These are phyloP conservation scores for Cladosporium sp. DNA, from an alignment of 2,329 filamentous ascomycete genomes.

Conservation along the genomic window DNA sequence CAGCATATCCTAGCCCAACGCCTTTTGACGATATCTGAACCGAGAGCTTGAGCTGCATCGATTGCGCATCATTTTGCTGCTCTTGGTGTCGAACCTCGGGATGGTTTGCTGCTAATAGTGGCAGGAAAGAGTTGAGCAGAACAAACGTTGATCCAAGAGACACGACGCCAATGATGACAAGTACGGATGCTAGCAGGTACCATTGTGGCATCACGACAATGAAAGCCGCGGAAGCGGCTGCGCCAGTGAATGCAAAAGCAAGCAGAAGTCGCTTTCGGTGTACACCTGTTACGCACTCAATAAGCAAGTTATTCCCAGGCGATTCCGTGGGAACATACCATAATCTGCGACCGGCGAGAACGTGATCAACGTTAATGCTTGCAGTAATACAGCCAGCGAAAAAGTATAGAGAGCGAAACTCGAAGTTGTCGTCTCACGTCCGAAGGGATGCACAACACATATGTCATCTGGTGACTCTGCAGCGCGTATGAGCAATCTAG, in stretches of 20 bases:
- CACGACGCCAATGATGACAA: constrained; percentile 84
- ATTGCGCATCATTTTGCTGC: constrained; percentile 38
- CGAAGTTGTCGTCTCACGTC: constrained; percentile 80
- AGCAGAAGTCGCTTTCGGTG: constrained; percentile 85
- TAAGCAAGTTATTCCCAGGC: background rate
- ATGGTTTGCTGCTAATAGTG: constrained; percentile 81
- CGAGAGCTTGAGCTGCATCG: constrained; percentile 71
- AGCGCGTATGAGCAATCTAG: constrained; percentile 13
- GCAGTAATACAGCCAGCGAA: constrained; percentile 80
- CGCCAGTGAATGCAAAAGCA: constrained; percentile 75
- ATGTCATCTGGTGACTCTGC: constrained; percentile 51
- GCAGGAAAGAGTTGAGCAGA: constrained; percentile 89
- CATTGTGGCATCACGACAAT: constrained; percentile 70
- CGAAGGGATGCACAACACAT: constrained; percentile 77
- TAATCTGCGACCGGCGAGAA: constrained; percentile 93
- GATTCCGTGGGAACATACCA: constrained; percentile 54
- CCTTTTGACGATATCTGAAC: constrained; percentile 85
- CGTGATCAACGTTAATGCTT: constrained; percentile 84
- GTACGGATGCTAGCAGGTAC: constrained; percentile 76
- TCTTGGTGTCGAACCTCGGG: constrained; percentile 47
- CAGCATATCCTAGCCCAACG: constrained; percentile 85
- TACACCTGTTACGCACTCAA: constrained; percentile 34
- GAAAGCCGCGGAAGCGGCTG: constrained; percentile 76
- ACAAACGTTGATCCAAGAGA: constrained; percentile 94
- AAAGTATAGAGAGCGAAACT: constrained; percentile 97